Conservation (phyloP, 2,329 filamentous ascomycete genomes). For the Colletotrichum costaricense region DNA sequence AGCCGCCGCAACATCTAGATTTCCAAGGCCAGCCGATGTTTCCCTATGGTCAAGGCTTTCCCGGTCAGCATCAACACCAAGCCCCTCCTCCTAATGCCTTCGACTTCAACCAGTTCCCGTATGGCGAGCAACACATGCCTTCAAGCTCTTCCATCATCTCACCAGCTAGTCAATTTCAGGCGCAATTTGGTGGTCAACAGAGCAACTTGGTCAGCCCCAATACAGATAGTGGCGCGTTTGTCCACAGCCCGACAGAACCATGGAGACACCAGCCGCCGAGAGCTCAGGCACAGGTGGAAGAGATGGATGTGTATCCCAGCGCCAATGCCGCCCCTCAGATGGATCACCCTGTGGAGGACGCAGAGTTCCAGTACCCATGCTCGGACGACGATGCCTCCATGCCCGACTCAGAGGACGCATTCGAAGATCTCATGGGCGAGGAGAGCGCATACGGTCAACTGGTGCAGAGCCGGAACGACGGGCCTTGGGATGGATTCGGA, state of each 20-base stretch:
- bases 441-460: slow-evolving; percentile 50
- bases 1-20: slow-evolving; percentile 53
- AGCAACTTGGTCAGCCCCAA: slow-evolving; percentile 24
- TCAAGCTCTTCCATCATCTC: slow-evolving; percentile 30
- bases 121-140: slow-evolving; percentile 30
- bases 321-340: neutral
- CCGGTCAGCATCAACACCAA: slow-evolving; percentile 38
- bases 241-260: neutral
- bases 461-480: slow-evolving; percentile 49
- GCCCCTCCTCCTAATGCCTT: slow-evolving; percentile 26
- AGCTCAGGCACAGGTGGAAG: slow-evolving; percentile 4
- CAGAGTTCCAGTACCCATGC: slow-evolving; percentile 55
- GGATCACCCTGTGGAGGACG: slow-evolving; percentile 1
- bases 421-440: slow-evolving; percentile 51
- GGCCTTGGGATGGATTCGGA: slow-evolving; percentile 53
- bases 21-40: slow-evolving; percentile 45
- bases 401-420: slow-evolving; percentile 70
- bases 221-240: slow-evolving; percentile 20
- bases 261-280: slow-evolving; percentile 5
- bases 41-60: slow-evolving; percentile 46
- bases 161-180: slow-evolving; percentile 32
- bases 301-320: neutral
- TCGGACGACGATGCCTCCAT: slow-evolving; percentile 72
- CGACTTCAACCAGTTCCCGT: slow-evolving; percentile 40
- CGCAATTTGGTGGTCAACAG: slow-evolving; percentile 15